Conservation (phyloP, 2,329 filamentous ascomycete genomes). For the Hymenoscyphus infarciens region DNA sequence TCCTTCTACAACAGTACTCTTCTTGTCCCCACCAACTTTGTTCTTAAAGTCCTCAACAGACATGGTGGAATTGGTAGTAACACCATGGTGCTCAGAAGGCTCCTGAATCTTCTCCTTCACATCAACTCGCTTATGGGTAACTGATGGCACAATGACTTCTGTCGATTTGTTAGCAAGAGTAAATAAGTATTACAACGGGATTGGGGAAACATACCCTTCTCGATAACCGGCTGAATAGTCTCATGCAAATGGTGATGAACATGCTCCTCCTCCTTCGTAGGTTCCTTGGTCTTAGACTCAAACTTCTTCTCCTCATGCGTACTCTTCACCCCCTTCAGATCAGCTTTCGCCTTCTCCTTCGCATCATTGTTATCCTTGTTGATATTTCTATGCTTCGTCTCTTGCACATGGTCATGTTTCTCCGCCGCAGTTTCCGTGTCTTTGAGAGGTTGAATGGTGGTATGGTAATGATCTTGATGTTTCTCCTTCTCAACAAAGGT, state of each 20-base stretch:
- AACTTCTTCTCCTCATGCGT: conserved; percentile 38
- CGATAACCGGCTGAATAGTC: conserved; percentile 62
- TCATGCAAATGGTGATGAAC: conserved; percentile 49
- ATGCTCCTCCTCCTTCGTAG: conserved; percentile 55
- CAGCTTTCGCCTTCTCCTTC: conserved; percentile 30
- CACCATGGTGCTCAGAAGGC: conserved; percentile 58
- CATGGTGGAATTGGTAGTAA: conserved; percentile 60
- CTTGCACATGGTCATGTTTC: not conserved
- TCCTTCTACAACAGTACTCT: not conserved
- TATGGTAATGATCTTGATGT: conserved; percentile 69
- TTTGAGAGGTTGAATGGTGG: conserved; percentile 61
- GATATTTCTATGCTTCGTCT: not conserved
- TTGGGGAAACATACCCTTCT: conserved; percentile 43
- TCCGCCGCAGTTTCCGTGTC: conserved; percentile 6
- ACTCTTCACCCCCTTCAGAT: conserved; percentile 50
- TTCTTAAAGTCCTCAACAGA: conserved; percentile 58
- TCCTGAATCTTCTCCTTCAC: conserved; percentile 40
- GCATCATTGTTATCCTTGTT: not conserved
- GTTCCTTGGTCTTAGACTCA: conserved; percentile 40
- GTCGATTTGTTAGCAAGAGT: not conserved
- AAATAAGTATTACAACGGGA: not conserved
- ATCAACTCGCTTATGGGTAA: conserved; percentile 68
- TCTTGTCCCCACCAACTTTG: conserved; percentile 10
- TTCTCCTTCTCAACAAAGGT: conserved; percentile 60
- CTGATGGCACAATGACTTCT: conserved; percentile 46